Evolutionary conservation across 2,329 filamentous ascomycete genomes (phyloP).

Genomic region (Pseudocercospora pini-densiflorae): DNA sequence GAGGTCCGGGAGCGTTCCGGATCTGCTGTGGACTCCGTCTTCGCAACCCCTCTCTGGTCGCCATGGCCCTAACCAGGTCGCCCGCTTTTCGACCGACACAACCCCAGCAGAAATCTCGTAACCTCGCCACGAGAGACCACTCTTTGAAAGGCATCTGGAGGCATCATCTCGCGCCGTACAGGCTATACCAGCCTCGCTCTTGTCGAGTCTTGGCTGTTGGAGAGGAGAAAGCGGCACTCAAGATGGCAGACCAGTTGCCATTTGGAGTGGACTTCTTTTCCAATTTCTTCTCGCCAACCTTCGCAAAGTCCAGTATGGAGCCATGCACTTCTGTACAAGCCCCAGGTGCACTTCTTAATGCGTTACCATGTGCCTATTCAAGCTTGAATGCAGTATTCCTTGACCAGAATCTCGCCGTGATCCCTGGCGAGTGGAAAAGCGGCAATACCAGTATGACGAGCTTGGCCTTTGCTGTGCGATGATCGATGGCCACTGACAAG

Average conservation of each 20-base stretch:
- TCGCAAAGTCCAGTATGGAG: conserved; percentile 13
- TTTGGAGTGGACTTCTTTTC: conserved; percentile 15
- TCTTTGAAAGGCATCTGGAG: background rate
- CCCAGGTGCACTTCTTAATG: conserved; percentile 15
- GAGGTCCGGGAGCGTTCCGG: background rate
- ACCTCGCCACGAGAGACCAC: background rate
- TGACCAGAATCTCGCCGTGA: conserved; percentile 29
- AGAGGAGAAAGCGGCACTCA: background rate
- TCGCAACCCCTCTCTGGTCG: background rate
- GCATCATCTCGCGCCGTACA: background rate
- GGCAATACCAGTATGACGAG: conserved; percentile 20
- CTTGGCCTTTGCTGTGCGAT: background rate
- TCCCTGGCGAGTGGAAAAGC: conserved; percentile 27
- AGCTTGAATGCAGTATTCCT: conserved; percentile 25
- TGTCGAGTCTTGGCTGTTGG: background rate
- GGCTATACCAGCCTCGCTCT: background rate
- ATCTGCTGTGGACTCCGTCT: background rate
- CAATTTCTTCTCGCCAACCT: conserved; percentile 17
- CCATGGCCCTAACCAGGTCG: background rate
- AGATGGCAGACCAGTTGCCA: conserved; percentile 14
- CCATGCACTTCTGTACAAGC: conserved; percentile 19
- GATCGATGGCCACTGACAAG: background rate
- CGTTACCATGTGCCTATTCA: conserved; percentile 24
- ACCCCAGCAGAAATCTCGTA: background rate
- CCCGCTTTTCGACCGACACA: background rate